Base-by-base conservation (phyloP, 164 flowering plant species). In the Malania oleifera region DNA sequence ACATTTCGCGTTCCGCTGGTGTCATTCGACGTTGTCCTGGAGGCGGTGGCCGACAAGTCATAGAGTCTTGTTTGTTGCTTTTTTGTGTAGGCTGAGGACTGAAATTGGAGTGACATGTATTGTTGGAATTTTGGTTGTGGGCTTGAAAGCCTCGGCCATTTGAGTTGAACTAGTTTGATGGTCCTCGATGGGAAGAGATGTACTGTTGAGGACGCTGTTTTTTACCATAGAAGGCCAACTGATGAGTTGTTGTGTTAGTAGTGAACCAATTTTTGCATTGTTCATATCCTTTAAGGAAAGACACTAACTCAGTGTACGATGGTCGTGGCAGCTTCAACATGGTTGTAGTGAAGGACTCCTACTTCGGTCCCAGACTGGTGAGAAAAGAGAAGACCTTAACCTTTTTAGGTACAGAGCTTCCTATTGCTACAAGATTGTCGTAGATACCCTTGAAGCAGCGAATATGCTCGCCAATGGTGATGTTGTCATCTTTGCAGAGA, bases 201-300 rank as follows among this genome's bases (percentile, higher is more conserved):
- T 44, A 44, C 12, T 44, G 48, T 17, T 44, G 48, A 44, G 48
- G 48, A 44, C 48, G 48, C 15, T 44, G 48, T 44, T 44, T 44
- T 44, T 44, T 17, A 44, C 48, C 48, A 44, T 44, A 44, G 22
- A 44, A 20, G 48, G 48, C 48, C 23, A 44, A 44, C 48, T 44
- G 12, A 20, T 44, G 48, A 44, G 48, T 39, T 39, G 43, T 39
- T 39, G 43, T 15, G 15, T 39, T 39, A 15, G 43, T 39, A 15
- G 43, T 39, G 43, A 9, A 39, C 43, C 43, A 39, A 39, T 39
- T 39, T 39, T 39, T 9, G 15, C 43, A 15, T 39, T 39, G 43
- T 15, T 39, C 43, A 39, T 39, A 39, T 39, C 43, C 43, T 39
- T 39, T 9, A 9, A 39, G 48, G 5, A 44, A 13, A 44, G 48